Evolutionary conservation across 1,284 basidiomycete genomes (phyloP).

Genomic region (Ceraceosorus bombacis): DNA sequence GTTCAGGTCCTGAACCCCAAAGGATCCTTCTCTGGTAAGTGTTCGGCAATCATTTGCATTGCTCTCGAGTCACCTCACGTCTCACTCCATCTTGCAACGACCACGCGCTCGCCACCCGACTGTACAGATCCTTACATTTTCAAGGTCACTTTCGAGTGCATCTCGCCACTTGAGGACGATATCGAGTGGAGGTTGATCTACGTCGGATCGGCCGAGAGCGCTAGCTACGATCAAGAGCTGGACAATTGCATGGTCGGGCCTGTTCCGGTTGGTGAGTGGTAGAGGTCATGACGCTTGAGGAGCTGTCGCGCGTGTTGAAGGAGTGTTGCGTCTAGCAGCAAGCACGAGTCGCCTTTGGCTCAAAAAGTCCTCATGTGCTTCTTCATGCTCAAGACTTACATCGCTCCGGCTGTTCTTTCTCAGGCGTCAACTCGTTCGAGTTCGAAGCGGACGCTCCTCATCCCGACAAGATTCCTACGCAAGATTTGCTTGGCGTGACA

Average conservation of each 20-base stretch:
- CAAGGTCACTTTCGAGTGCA: constrained; percentile 95
- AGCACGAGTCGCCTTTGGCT: too few species aligned
- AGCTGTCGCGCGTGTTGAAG: too few species aligned
- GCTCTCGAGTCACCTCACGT: too few species aligned
- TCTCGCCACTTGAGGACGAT: constrained; percentile 68
- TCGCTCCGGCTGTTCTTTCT: too few species aligned
- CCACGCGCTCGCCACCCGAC: not conserved
- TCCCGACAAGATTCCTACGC: constrained; percentile 66
- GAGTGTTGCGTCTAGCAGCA: too few species aligned
- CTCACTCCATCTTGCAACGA: too few species aligned
- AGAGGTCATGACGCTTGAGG: not conserved
- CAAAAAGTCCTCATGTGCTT: too few species aligned
- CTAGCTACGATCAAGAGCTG: constrained; percentile 87
- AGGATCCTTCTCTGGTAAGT: constrained; percentile 34
- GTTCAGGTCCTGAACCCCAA: constrained; percentile 43
- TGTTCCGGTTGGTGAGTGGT: constrained; percentile 58
- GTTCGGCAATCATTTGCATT: not conserved
- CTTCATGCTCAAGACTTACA: too few species aligned
- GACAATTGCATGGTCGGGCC: constrained; percentile 74
- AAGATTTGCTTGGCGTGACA: constrained; percentile 80
- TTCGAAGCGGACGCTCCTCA: constrained; percentile 59
- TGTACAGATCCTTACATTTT: constrained; percentile 73
- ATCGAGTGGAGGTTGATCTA: constrained; percentile 97
- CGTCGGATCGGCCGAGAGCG: constrained; percentile 85
- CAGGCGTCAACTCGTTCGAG: constrained; percentile 80